Conservation (phyloP, 768 basidiomycete genomes). For the Neoboletus subvelutipes region DNA sequence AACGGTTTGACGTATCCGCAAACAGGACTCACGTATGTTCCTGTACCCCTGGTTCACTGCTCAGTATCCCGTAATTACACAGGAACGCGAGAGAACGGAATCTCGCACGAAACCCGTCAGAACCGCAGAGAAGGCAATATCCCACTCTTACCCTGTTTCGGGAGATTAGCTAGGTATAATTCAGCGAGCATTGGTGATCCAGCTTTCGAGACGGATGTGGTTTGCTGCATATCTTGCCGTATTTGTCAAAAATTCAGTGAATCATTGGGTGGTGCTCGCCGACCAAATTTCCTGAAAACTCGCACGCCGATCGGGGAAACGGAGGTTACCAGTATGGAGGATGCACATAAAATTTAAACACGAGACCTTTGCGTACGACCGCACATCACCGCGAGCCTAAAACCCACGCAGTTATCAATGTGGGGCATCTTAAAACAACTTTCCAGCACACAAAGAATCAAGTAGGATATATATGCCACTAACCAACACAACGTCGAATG, state of each 20-base stretch:
- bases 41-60: background rate
- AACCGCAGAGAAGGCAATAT: background rate
- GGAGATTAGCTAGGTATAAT: too few relatives aligned
- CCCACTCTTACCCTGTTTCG: too few relatives aligned
- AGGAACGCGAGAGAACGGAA: background rate
- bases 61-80: background rate
- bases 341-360: too few relatives aligned
- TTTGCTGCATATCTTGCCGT: background rate
- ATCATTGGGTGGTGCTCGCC: background rate
- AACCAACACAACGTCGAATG: too few relatives aligned
- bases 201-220: background rate
- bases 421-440: too few relatives aligned
- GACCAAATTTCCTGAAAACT: background rate
- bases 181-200: background rate
- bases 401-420: too few relatives aligned
- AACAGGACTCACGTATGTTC: background rate
- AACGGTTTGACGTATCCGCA: too few relatives aligned
- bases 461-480: too few relatives aligned
- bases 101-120: too few relatives aligned
- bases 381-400: too few relatives aligned
- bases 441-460: too few relatives aligned
- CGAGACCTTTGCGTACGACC: too few relatives aligned
- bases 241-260: background rate
- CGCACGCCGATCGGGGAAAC: background rate
- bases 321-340: background rate